Conservation (phyloP, 768 basidiomycete species). For the Amylocystis lapponica region DNA sequence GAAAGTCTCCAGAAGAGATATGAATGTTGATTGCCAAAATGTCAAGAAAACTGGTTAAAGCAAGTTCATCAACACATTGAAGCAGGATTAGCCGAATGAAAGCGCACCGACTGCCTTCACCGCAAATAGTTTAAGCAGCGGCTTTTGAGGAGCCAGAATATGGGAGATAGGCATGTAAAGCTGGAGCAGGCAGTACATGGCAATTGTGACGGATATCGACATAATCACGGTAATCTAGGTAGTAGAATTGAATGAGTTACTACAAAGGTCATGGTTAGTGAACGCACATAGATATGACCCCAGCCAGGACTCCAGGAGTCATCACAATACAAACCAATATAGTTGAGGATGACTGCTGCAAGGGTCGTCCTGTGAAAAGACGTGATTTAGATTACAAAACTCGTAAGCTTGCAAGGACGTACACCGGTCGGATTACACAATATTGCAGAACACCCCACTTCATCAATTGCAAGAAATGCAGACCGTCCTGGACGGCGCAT, state of each 20-base stretch:
- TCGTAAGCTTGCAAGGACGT: slow-evolving; percentile 11
- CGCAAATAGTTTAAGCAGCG: slow-evolving; percentile 62
- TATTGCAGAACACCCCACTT: slow-evolving; percentile 77
- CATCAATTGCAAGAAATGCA: slow-evolving; percentile 68
- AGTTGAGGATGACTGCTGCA: slow-evolving; percentile 56
- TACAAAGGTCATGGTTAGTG: neutral
- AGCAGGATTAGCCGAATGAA: neutral
- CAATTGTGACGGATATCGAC: slow-evolving; percentile 65
- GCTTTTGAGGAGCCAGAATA: slow-evolving; percentile 51
- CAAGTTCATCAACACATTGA: slow-evolving; percentile 2
- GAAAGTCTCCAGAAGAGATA: slow-evolving; percentile 51
- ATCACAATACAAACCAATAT: slow-evolving; percentile 67
- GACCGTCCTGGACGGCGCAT: slow-evolving; percentile 41
- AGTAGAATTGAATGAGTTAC: neutral
- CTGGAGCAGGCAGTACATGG: slow-evolving; percentile 76
- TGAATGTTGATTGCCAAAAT: slow-evolving; percentile 68
- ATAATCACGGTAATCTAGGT: slow-evolving; percentile 51
- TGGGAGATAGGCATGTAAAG: slow-evolving; percentile 54
- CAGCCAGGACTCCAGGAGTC: slow-evolving; percentile 61
- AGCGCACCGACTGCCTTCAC: slow-evolving; percentile 66
- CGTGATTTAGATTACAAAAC: neutral
- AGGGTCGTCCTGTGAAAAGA: slow-evolving; percentile 42
- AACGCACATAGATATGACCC: slow-evolving; percentile 62
- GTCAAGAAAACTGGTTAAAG: slow-evolving; percentile 51
- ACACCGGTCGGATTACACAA: slow-evolving; percentile 59